A percentile compares a stretch with the other conserved stretches of the same genome.
Evolutionary conservation across 2,329 filamentous ascomycete species (phyloP).

Genomic region (Myriosclerotinia duriaeana): DNA sequence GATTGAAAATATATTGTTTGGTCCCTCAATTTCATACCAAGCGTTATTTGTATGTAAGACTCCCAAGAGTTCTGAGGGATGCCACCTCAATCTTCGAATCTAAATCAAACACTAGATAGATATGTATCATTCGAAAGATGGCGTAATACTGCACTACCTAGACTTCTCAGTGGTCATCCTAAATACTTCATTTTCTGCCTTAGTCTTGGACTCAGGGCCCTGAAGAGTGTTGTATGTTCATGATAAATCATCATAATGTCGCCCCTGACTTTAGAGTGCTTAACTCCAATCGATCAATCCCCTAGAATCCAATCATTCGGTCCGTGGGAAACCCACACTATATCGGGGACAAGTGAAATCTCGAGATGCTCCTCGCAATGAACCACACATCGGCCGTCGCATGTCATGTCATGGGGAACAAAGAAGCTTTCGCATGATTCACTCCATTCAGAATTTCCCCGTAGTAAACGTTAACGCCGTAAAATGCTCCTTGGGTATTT

Average conservation of each 20-base stretch:
- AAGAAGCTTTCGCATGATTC: constrained; percentile 6
- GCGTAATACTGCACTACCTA: neutral
- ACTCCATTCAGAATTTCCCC: neutral
- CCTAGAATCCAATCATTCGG: too few relatives aligned
- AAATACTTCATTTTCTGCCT: neutral
- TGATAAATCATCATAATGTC: neutral
- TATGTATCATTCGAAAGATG: neutral
- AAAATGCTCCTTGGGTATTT: constrained; percentile 22
- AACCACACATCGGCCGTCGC: neutral
- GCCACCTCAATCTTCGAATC: too few relatives aligned
- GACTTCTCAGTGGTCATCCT: neutral
- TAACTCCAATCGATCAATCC: neutral
- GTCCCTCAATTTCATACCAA: neutral
- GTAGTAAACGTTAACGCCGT: constrained; percentile 16
- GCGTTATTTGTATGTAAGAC: neutral
- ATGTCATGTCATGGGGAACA: neutral
- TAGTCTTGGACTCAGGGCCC: neutral
- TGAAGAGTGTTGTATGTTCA: neutral
- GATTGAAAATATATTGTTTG: neutral
- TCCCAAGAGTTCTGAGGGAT: neutral
- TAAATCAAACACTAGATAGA: neutral
- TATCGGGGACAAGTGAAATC: neutral
- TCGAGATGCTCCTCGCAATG: neutral
- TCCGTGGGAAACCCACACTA: neutral
- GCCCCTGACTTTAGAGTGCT: neutral